These are phyloP conservation scores for Massarina eburnea DNA, from an alignment of 2,329 filamentous ascomycete genomes.

Conservation along the genomic window DNA sequence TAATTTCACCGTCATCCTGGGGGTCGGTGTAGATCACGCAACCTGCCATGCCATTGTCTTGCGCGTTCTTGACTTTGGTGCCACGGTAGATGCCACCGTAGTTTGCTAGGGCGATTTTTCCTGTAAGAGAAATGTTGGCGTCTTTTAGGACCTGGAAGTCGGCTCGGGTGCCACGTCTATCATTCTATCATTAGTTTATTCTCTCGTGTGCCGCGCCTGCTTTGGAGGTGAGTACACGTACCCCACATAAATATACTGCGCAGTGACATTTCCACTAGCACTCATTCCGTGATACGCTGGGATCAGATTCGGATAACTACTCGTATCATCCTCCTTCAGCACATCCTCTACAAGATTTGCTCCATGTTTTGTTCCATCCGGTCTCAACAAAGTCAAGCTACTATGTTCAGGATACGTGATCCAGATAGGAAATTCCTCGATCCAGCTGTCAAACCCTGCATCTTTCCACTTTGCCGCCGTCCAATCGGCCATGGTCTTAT, in stretches of 20 bases:
- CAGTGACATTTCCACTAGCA: constrained; percentile 41
- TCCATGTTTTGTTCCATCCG: constrained; percentile 17
- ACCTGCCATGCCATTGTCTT: constrained; percentile 44
- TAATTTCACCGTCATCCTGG: constrained; percentile 44
- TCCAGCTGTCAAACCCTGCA: constrained; percentile 17
- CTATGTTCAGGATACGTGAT: constrained; percentile 24
- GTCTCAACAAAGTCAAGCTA: constrained; percentile 13
- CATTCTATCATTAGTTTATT: background rate
- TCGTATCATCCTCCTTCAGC: constrained; percentile 22
- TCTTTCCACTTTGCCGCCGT: constrained; percentile 25
- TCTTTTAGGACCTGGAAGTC: constrained; percentile 44
- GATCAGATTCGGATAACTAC: constrained; percentile 31
- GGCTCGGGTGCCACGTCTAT: constrained; percentile 25
- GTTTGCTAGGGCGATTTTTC: constrained; percentile 46
- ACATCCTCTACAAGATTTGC: constrained; percentile 22
- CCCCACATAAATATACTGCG: constrained; percentile 46
- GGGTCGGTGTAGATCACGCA: constrained; percentile 45
- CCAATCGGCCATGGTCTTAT: constrained; percentile 34
- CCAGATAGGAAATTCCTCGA: constrained; percentile 22
- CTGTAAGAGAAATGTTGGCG: constrained; percentile 43
- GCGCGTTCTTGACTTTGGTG: constrained; percentile 47
- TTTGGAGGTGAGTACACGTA: constrained; percentile 19
- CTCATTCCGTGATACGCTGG: constrained; percentile 48
- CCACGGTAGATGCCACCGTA: constrained; percentile 46
- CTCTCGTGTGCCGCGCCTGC: background rate